Base-by-base conservation (phyloP, 768 basidiomycete genomes). In the Tricholoma furcatifolium region DNA sequence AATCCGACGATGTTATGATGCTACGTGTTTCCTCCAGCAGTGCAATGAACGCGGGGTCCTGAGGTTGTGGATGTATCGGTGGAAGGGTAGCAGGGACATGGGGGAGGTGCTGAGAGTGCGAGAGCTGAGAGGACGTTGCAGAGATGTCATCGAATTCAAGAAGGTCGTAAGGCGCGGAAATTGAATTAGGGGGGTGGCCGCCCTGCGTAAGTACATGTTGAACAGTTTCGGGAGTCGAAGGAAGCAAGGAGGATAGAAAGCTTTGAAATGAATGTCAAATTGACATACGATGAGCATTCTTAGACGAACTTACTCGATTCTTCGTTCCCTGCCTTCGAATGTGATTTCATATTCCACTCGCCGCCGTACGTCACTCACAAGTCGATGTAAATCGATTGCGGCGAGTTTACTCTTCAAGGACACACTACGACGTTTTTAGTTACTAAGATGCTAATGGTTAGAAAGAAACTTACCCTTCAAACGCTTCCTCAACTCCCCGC, bases 351-450 rank as follows among this genome's bases (percentile, higher is more conserved):
- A 79, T 63, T 96, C 93, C 7, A 96, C 84, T 7, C 85, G 74
- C 50, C 84, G 73, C 18, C 94, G 79, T 14, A 94, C 85, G 54
- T 93, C 88, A 51, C 75, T 72, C 12, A 96, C 67, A 0, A 91
- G 75, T 8, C 80, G 69, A 58, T 84, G 81, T 12, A 94, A 70
- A 60, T 94, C 93, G 23, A 78, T 75, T 0, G 79, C 67, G 1
- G 83, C 77, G n/a, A 95, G 72, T 59, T 86, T 87, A 2, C 78
- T 75, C 68, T 95, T 95, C 14, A 96, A 70, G 0, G 90, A 88
- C n/a, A 96, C 85, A 2, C 93, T 95, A 58, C 14, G 47, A 34
- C 6, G 54, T 14, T 47, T 34, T 20, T 6, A 6, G 6, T 4
- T 10, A 8, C 11, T 6, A 4, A 20, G 15, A 36, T 12, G 27